phyloP scores from a whole-genome alignment of 202 grass and related monocot genomes.

The Cymbopogon flexuosus region DNA sequence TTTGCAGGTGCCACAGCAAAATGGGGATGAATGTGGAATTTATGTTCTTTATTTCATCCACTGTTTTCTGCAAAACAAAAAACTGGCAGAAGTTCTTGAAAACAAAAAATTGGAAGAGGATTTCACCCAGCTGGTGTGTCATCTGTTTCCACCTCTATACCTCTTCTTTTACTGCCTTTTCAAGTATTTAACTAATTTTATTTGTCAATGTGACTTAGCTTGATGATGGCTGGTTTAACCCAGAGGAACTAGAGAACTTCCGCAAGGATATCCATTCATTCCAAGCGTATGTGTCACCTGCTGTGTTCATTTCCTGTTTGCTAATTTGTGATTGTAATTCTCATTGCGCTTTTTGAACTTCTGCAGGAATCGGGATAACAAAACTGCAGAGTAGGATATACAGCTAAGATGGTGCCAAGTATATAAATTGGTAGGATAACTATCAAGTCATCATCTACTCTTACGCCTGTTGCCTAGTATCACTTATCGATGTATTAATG shows the following conservation, averaged over 20 bases:
- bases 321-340: constrained; percentile 5
- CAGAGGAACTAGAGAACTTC: constrained; percentile 56
- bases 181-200: not conserved
- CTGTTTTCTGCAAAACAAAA: constrained; percentile 53
- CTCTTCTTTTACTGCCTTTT: not conserved
- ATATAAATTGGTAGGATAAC: constrained; percentile 15
- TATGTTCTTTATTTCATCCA: constrained; percentile 88
- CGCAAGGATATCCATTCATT: constrained; percentile 53
- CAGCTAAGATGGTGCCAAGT: not conserved
- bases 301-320: not conserved
- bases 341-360: constrained; percentile 1
- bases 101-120: constrained; percentile 43
- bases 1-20: constrained; percentile 82
- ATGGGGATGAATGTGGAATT: constrained; percentile 87
- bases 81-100: constrained; percentile 51
- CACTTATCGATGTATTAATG: not conserved
- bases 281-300: constrained; percentile 40
- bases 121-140: constrained; percentile 53
- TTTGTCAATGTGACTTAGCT: constrained; percentile 7
- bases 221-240: constrained; percentile 48
- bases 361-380: constrained; percentile 28
- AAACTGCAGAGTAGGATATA: constrained; percentile 23
- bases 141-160: not conserved
- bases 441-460: not conserved
- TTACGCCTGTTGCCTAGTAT: not conserved